phyloP scores from a whole-genome alignment of 176 grass and related monocot genomes.

The Ampelocalamus luodianensis region DNA sequence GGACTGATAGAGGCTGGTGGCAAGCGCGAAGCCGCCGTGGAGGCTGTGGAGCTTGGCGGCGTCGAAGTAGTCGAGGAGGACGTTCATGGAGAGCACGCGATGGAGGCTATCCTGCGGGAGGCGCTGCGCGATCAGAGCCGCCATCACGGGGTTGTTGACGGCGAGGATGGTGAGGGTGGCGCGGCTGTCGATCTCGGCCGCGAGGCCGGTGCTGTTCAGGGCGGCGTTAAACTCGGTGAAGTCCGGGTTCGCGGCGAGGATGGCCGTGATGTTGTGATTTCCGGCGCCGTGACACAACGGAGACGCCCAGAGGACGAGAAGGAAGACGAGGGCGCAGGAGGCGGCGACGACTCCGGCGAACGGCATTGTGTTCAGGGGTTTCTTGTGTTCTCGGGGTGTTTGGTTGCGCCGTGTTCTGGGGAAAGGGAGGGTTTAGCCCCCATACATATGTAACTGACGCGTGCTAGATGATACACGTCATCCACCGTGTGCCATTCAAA shows the following conservation, averaged over 20 bases:
- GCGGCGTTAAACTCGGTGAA: conserved; percentile 58
- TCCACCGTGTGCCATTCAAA: background rate
- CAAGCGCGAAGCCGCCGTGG: background rate
- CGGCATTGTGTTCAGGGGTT: background rate
- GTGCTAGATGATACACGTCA: background rate
- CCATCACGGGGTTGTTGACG: conserved; percentile 49
- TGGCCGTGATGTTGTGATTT: conserved; percentile 56
- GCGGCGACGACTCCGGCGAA: background rate
- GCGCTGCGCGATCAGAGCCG: background rate
- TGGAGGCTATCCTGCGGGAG: conserved; percentile 19
- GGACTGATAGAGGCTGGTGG: conserved; percentile 56
- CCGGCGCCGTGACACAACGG: background rate
- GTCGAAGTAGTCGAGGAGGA: conserved; percentile 60
- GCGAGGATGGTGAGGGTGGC: conserved; percentile 57
- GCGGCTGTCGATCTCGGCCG: conserved; percentile 51
- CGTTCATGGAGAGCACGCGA: conserved; percentile 46
- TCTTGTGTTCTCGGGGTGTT: background rate
- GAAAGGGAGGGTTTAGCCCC: background rate
- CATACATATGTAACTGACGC: background rate
- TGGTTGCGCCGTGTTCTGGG: background rate
- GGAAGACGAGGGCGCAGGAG: conserved; percentile 16
- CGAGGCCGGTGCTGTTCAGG: conserved; percentile 51
- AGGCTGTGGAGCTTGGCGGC: conserved; percentile 51
- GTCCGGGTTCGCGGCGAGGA: conserved; percentile 51
- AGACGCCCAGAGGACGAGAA: conserved; percentile 35